Evolutionary conservation across 306 rosid genomes (phyloP).

Genomic region (Elaeagnus macrophylla): DNA sequence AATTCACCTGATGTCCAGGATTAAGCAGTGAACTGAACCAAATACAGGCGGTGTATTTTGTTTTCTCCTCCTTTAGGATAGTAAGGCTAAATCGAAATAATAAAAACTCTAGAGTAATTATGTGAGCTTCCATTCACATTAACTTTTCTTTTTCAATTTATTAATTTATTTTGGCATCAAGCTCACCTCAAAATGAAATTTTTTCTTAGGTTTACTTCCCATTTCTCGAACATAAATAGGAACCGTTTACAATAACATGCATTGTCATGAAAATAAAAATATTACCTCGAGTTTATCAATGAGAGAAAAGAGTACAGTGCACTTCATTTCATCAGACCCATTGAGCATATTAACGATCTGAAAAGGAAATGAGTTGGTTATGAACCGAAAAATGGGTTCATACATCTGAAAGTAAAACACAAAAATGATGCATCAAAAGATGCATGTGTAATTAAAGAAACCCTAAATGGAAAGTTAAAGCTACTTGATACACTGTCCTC

Average conservation of each 20-base stretch:
- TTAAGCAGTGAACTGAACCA: too few relatives aligned
- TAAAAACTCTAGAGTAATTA: too few relatives aligned
- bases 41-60: too few relatives aligned
- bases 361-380: not conserved
- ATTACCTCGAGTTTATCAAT: constrained; percentile 69
- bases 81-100: too few relatives aligned
- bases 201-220: too few relatives aligned
- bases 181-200: too few relatives aligned
- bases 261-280: not conserved
- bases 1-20: too few relatives aligned
- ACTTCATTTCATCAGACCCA: constrained; percentile 43
- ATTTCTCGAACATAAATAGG: too few relatives aligned
- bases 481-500: not conserved
- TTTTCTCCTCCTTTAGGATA: too few relatives aligned
- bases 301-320: constrained; percentile 67
- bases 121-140: too few relatives aligned
- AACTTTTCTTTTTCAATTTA: too few relatives aligned
- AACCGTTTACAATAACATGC: not conserved
- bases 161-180: too few relatives aligned
- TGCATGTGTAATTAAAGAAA: not conserved
- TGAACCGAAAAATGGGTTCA: not conserved
- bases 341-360: constrained; percentile 83
- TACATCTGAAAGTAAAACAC: not conserved
- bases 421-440: not conserved
- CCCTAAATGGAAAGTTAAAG: not conserved